Base-by-base conservation (phyloP, 805 yeast genomes). In the Yamadazyma phyllophila region DNA sequence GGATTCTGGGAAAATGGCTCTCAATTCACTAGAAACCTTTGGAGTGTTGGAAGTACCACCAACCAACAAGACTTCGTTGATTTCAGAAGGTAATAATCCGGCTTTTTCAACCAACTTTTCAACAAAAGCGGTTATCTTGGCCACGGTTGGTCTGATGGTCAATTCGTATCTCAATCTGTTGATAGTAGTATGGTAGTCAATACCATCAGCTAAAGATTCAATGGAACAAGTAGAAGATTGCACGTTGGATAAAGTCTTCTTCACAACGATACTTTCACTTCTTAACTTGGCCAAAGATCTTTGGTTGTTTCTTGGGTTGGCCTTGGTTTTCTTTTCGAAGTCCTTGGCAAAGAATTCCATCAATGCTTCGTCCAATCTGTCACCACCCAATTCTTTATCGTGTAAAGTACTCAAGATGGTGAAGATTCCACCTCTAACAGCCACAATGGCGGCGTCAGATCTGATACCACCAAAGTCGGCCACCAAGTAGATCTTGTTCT, bases 1-100 rank as follows among this genome's bases (percentile, higher is more conserved):
- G 39, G 84, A 65, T 65, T 86, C 94, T 52, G 96, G 96, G 81
- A 92, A 92, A 42, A 89, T 59, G 47, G 77, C 73, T 53, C 81
- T 78, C 53, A 94, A 67, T 65, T 85, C 83, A 44, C 83, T 62
- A 39, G 95, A 88, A 60, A 94, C 77, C 76, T 94, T 94, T 58
- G 98, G 97, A 55, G 90, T 82, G 76, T 87, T 83, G 30, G 98
- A 85, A 43, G 88, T 77, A 62, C 99, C 99, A 71, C 99, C 99
- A 51, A 82, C 92, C 51, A 94, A 82, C 54, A 94, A 71, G 41
- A 94, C 94, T 67, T 91, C 96, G 64, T 90, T 94, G 52, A 94
- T 78, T 61, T 90, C 96, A 60, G 91, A 77, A 36, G 81, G 76
- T 56, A 91, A 96, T 54, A 89, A 74, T 46, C 82, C 84, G 43